Evolutionary conservation across 441 rosid genomes (phyloP), one percentile per base, ranked within the genome.

Genomic region (Gossypium schwendimanii): DNA sequence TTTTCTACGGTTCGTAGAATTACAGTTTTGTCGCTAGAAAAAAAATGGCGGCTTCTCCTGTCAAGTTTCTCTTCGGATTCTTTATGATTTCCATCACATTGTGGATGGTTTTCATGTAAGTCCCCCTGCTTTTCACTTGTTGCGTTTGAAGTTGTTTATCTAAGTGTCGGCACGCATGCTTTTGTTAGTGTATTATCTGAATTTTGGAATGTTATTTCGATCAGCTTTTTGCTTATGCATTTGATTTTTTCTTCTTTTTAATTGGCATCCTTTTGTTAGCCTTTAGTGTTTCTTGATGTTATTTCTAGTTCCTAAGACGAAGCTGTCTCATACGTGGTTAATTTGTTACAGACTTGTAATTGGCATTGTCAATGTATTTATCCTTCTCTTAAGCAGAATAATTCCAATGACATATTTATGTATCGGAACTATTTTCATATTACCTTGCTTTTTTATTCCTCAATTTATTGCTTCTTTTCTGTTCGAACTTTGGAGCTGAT

Each of bases 81-180:
- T 81, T 95, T 69, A 76, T 88, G 63, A 81, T 84, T 78, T 95
- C 91, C 79, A 80, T 95, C 81, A 76, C 87, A 78, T 81, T 95
- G 73, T 95, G 98, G 98, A 72, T 93, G 82, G 80, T 91, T 77
- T 90, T 95, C 89, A 85, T 93, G 99, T 95, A 85, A 82, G 98
- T 84, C 54, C 3, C 63, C 63, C 68, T 4, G 47, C 53, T 69
- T 82, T 59, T 54, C 33, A 26, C 7, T 44, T 67, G 14, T 31
- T 73, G 14, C 21, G 23, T 60, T n/a, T 45, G n/a, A 49, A 50
- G 10, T 50, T 26, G 14, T 26, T 67, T 9, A 49, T 52, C 15
- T 17, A 50, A 15, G 2, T 10, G 14, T 31, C 21, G 12, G 50
- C 58, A 24, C 50, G 55, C 14, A n/a, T 26, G 8, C 26, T 1